Percentiles rank a stretch among this genome's conserved stretches.
Evolutionary conservation across 371 early-diverging fungal species (phyloP).

Genomic region (Zancudomyces culisetae): DNA sequence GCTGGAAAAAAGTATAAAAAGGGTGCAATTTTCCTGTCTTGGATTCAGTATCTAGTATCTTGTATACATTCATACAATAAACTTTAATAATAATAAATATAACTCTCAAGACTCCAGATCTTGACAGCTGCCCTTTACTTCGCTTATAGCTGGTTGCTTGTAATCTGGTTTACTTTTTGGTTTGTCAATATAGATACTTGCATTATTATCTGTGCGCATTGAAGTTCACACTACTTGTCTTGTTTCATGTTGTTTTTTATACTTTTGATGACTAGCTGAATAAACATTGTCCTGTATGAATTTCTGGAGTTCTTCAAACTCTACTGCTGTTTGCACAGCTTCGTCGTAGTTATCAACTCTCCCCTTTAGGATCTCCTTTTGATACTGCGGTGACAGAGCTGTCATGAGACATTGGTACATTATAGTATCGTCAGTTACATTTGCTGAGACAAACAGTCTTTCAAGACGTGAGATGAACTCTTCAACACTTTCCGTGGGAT

Average conservation of each 20-base stretch:
- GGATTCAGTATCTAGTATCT: too few relatives aligned
- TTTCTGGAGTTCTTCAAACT: background rate
- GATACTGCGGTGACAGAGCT: background rate
- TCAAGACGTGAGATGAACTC: background rate
- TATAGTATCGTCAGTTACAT: background rate
- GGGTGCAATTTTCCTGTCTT: too few relatives aligned
- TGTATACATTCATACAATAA: too few relatives aligned
- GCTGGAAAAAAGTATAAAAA: too few relatives aligned
- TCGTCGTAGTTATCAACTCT: background rate
- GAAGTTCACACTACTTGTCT: background rate
- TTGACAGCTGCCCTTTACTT: background rate
- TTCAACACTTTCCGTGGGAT: background rate
- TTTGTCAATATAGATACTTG: background rate
- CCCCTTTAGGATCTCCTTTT: background rate
- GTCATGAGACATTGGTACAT: background rate
- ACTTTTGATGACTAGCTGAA: background rate
- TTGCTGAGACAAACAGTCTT: background rate
- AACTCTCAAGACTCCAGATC: too few relatives aligned
- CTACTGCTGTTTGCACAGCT: background rate
- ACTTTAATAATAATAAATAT: too few relatives aligned
- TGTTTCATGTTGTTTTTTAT: background rate
- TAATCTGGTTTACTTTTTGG: background rate
- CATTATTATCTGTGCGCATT: background rate
- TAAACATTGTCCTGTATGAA: background rate
- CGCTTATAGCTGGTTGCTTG: background rate